Base-by-base conservation (phyloP, 108 stramenopile genomes). In the Discostella pseudostelligera region DNA sequence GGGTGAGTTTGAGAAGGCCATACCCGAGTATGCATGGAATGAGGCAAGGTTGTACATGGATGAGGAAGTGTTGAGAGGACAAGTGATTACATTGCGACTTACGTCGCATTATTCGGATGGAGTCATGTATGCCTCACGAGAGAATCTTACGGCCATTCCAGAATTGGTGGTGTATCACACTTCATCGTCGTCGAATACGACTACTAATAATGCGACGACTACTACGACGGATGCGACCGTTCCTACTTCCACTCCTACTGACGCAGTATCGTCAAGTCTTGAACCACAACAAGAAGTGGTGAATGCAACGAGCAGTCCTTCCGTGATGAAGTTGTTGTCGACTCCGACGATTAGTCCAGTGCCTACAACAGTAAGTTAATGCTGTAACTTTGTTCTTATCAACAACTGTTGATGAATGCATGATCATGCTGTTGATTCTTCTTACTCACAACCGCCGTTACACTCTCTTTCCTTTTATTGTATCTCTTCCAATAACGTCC, bases 81-180 rank as follows among this genome's bases (percentile, higher is more conserved):
- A 16, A 1, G 32, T 54, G 3, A 54, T 54, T 16, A 35, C 53
- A 12, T 12, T 54, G 53, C 53, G 53, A 4, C 28, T 54, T 7
- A 35, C 53, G 1, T 54, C 53, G 29, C 13, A 54, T 54, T 54
- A 54, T 54, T 10, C 53, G 28, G 20, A 54, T 36, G 53, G 53
- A 16, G 35, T 54, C 1, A 54, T 16, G 53, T 54, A 54, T 35
- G 53, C 53, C 16, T 54, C 53, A 1, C 26, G 29, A 7, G 53
- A 54, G 53, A 54, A 54, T 54, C 28, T 12, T 16, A 54, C 53
- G 16, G 32, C 32, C 14, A 10, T 36, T 1, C 53, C 53, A 10
- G 53, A 54, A 16, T 54, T 54, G 53, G 53, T 54, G 14, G 53
- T 54, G 53, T 54, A 54, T 21, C 32, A 54, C n/a, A 54, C 53